Percentiles rank a stretch among this genome's conserved stretches.
These are phyloP conservation scores for Phaeosphaeriaceae sp. DNA, from an alignment of 2,329 filamentous ascomycete species.

Conservation along the genomic window DNA sequence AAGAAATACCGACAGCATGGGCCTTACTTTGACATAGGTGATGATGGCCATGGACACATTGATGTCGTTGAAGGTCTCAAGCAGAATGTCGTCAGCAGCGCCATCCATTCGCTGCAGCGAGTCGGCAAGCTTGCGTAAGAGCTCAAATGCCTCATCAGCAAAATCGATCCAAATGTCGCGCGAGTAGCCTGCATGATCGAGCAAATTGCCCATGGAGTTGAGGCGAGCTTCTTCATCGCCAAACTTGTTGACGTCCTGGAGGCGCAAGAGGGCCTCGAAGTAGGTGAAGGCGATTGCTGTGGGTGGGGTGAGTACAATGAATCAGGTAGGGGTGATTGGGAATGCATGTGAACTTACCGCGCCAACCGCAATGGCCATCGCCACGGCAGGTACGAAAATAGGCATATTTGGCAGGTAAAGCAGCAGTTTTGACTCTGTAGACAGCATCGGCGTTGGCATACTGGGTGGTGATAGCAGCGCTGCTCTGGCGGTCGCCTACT, in stretches of 20 bases:
- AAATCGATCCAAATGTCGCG: conserved; percentile 81
- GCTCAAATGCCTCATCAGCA: conserved; percentile 72
- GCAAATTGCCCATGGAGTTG: conserved; percentile 70
- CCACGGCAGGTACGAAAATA: conserved; percentile 87
- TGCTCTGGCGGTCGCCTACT: conserved; percentile 79
- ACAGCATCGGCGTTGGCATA: conserved; percentile 87
- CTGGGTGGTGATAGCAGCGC: conserved; percentile 77
- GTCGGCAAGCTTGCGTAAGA: conserved; percentile 69
- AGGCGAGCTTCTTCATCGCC: conserved; percentile 75
- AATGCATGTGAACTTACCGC: conserved; percentile 71
- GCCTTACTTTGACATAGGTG: conserved; percentile 73
- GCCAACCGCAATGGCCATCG: conserved; percentile 96
- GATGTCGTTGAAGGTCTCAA: conserved; percentile 75
- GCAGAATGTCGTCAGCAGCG: conserved; percentile 58
- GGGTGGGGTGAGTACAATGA: conserved; percentile 34
- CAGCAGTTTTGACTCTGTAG: conserved; percentile 85
- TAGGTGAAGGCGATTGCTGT: conserved; percentile 91
- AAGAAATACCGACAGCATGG: neutral
- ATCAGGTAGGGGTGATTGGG: conserved; percentile 4
- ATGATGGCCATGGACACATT: conserved; percentile 75
- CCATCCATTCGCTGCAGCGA: conserved; percentile 64
- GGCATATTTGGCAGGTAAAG: conserved; percentile 81
- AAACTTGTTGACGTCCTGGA: conserved; percentile 69
- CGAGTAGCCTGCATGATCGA: conserved; percentile 72
- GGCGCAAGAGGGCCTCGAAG: conserved; percentile 81